Evolutionary conservation across 768 basidiomycete species (phyloP).

Genomic region (Russula sp.): DNA sequence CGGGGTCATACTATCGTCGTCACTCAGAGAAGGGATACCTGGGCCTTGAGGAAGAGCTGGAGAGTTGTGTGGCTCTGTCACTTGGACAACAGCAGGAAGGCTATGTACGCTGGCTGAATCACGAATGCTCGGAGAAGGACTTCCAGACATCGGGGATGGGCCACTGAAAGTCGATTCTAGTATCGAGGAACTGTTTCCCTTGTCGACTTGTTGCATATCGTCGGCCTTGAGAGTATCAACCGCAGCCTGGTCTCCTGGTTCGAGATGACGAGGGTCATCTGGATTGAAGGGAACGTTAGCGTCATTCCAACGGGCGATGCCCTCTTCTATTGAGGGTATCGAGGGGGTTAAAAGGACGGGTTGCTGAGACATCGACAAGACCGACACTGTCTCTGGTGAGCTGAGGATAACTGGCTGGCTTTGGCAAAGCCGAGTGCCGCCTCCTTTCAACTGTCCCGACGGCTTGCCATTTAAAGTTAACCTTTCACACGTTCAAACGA

Average conservation of each 20-base stretch:
- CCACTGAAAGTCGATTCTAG: constrained; percentile 27
- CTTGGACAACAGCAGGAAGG: constrained; percentile 46
- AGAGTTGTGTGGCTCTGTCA: constrained; percentile 36
- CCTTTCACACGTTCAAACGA: constrained; percentile 2
- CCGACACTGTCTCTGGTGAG: neutral
- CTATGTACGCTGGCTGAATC: constrained; percentile 55
- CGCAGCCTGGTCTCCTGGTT: constrained; percentile 12
- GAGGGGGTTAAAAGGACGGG: constrained; percentile 14
- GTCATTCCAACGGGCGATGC: constrained; percentile 23
- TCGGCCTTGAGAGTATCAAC: constrained; percentile 22
- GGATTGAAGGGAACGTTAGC: constrained; percentile 1
- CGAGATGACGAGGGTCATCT: constrained; percentile 7
- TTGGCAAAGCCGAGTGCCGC: neutral
- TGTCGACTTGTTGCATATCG: constrained; percentile 16
- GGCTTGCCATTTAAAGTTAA: neutral
- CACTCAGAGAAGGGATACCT: constrained; percentile 19
- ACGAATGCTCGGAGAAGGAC: constrained; percentile 31
- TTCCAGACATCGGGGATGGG: constrained; percentile 33
- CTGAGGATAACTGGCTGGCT: neutral
- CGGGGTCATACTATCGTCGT: constrained; percentile 18
- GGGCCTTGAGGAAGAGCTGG: constrained; percentile 30
- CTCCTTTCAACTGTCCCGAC: neutral
- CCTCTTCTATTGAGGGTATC: constrained; percentile 35
- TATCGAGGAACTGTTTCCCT: constrained; percentile 22
- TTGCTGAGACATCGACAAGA: constrained; percentile 13